Conservation (phyloP, 2,329 filamentous ascomycete species). For the Ophiostoma sp. region DNA sequence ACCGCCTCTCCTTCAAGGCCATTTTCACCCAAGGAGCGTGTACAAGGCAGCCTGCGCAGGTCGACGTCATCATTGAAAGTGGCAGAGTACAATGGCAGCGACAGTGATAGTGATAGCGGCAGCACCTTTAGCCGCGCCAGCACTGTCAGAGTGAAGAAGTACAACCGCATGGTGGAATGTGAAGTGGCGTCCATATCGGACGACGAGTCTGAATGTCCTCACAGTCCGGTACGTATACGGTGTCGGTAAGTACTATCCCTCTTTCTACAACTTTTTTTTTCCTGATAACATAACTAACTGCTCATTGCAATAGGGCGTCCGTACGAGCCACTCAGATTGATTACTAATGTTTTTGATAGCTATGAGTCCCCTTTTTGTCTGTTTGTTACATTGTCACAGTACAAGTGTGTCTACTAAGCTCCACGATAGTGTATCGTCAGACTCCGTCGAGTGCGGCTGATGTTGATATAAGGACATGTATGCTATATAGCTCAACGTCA, state of each 20-base stretch:
- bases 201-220: not conserved
- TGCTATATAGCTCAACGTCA: not conserved
- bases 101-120: not conserved
- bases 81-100: slow-evolving; percentile 18
- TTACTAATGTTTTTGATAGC: not conserved
- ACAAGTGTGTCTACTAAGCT: not conserved
- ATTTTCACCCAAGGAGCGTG: not conserved
- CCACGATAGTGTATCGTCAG: no score
- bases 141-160: not conserved
- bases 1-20: not conserved
- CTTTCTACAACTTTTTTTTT: not conserved
- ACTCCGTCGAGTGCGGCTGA: no score
- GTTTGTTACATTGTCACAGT: not conserved
- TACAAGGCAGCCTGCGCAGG: not conserved
- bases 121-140: not conserved
- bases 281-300: not conserved
- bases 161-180: slow-evolving; percentile 4
- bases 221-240: not conserved
- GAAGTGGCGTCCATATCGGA: slow-evolving; percentile 5
- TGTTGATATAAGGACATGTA: not conserved
- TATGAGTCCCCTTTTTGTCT: not conserved
- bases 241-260: not conserved
- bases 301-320: not conserved
- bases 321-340: not conserved
- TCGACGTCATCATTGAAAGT: slow-evolving; percentile 18